These are phyloP conservation scores for Blastomyces silverae DNA, from an alignment of 2,329 filamentous ascomycete genomes.

Conservation along the genomic window DNA sequence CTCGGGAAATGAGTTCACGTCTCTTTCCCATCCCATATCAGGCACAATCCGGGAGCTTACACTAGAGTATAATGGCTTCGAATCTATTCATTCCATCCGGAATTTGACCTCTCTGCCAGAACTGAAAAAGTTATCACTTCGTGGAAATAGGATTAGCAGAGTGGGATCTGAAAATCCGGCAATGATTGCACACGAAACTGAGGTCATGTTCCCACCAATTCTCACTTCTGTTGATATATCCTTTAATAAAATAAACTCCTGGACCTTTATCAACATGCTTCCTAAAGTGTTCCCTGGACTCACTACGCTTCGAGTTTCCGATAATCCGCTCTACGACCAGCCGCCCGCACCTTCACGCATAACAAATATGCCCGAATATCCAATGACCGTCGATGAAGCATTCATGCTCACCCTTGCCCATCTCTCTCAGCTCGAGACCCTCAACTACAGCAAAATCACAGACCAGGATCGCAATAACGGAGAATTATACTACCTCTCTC, in stretches of 20 bases:
- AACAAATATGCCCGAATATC: conserved; percentile 36
- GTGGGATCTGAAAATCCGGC: conserved; percentile 25
- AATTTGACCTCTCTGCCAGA: conserved; percentile 49
- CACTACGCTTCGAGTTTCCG: conserved; percentile 66
- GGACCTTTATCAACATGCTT: conserved; percentile 68
- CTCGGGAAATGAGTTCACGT: conserved; percentile 35
- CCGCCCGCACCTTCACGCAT: conserved; percentile 30
- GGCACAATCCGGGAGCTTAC: conserved; percentile 40
- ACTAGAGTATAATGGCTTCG: conserved; percentile 45
- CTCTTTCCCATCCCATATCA: conserved; percentile 28
- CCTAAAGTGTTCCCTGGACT: conserved; percentile 64
- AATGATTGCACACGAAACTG: conserved; percentile 26
- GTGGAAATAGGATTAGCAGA: conserved; percentile 63
- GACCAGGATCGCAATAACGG: conserved; percentile 72
- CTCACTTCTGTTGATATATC: conserved; percentile 66
- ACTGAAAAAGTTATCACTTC: conserved; percentile 53
- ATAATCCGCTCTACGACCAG: conserved; percentile 74
- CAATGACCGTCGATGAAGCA: conserved; percentile 61
- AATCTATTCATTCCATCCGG: conserved; percentile 36
- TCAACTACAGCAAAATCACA: conserved; percentile 58
- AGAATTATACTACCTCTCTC: conserved; percentile 85
- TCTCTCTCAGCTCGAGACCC: conserved; percentile 56
- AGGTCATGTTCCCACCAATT: conserved; percentile 48
- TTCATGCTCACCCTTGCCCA: conserved; percentile 84
- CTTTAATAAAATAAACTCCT: conserved; percentile 61